Evolutionary conservation across 768 basidiomycete genomes (phyloP).

Genomic region (Leccinellum luteum): DNA sequence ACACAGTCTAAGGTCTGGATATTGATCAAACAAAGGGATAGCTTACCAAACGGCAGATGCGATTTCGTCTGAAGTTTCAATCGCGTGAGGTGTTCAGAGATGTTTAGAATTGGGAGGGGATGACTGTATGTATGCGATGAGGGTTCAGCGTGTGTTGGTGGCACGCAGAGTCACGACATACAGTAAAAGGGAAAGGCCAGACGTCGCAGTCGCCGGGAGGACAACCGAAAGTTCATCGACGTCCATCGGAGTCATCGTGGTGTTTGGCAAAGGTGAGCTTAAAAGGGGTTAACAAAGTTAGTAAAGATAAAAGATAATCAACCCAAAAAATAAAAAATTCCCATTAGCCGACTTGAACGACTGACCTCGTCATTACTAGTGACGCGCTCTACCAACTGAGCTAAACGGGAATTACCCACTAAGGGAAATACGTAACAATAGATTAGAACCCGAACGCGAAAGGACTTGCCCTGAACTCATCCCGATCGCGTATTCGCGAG

Average conservation of each 20-base stretch:
- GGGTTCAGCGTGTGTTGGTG: neutral
- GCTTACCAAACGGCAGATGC: slow-evolving; percentile 62
- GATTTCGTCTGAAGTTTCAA: slow-evolving; percentile 69
- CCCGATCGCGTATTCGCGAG: slow-evolving; percentile 8
- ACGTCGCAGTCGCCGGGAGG: slow-evolving; percentile 64
- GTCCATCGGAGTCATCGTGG: slow-evolving; percentile 62
- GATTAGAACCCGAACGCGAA: slow-evolving; percentile 23
- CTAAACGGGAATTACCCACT: slow-evolving; percentile 37
- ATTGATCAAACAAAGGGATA: neutral
- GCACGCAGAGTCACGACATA: slow-evolving; percentile 35
- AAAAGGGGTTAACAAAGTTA: slow-evolving; percentile 1
- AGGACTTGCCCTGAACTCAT: slow-evolving; percentile 27
- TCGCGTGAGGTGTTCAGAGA: slow-evolving; percentile 93
- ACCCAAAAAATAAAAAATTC: slow-evolving; percentile 25
- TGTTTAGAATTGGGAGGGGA: slow-evolving; percentile 93
- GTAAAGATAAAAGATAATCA: neutral
- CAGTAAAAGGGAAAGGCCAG: slow-evolving; percentile 75
- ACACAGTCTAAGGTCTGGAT: neutral
- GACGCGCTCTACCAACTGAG: slow-evolving; percentile 52
- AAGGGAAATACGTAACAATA: too few relatives aligned
- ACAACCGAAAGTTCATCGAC: slow-evolving; percentile 77
- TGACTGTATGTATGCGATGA: slow-evolving; percentile 55
- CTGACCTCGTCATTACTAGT: slow-evolving; percentile 48
- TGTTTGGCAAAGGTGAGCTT: neutral
- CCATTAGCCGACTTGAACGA: slow-evolving; percentile 43